Evolutionary conservation across 805 yeast genomes (phyloP), one percentile per base, ranked within the genome.

Genomic region (Hanseniaspora jakobsenii): DNA sequence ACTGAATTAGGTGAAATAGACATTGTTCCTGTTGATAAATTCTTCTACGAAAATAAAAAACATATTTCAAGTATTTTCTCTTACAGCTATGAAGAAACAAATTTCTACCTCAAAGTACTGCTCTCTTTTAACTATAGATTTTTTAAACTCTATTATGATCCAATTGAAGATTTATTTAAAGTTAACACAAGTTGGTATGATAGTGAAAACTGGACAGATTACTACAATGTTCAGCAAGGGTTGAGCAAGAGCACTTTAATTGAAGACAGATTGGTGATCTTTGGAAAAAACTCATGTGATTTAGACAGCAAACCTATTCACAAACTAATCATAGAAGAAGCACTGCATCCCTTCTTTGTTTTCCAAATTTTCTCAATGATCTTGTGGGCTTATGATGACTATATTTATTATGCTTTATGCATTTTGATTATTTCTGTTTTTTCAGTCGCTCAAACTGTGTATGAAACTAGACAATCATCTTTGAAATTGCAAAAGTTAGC

Each of bases 281-380:
- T 91, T 64, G 95, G 89, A 10, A 64, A 65, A 23, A 91, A 91
- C 59, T 64, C 75, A 23, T 73, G 91, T 38, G 79, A 80, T 47
- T 74, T 91, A 52, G 75, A 75, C 43, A 89, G 81, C 47, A 89
- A 86, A 49, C 58, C 87, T 1, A 65, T 75, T 1, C 27, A 65
- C 0, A 75, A 77, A 56, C 68, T 91, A 36, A 66, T 91, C 28
- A 66, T 81, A 21, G 94, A 85, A 55, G 98, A 91, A 59, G 84
- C 86, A 0, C 64, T 91, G 32, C 97, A 91, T 60, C 99, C 99
- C 1, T 91, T 91, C 58, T 91, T 91, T 59, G 72, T 93, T 34
- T 91, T 91, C 59, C 99, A 91, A 65, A 78, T 89, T 1, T 89
- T 89, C 57, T 86, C 96, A 3, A 81, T 91, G 46, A 64, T 87